These are phyloP conservation scores for Gracilariopsis chorda DNA, from an alignment of 23 red algal species.

Conservation along the genomic window DNA sequence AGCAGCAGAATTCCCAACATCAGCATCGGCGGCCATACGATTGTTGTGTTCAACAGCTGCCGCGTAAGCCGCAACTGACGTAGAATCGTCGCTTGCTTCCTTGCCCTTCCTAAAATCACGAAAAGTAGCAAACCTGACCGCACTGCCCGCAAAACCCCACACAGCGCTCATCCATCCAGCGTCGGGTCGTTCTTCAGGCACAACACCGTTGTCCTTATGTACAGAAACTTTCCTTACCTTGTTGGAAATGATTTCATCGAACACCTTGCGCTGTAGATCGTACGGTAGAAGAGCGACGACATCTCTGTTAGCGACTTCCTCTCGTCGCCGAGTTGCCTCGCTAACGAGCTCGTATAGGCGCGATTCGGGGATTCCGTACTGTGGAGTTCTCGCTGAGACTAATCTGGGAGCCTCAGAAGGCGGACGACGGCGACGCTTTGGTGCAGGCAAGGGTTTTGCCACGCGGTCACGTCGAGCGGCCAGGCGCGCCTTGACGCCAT, in stretches of 20 bases:
- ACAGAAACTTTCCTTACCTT: background rate
- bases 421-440: constrained; percentile 13
- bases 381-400: background rate
- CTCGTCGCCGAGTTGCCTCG: constrained; percentile 4
- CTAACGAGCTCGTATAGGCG: constrained; percentile 8
- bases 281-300: constrained; percentile 42
- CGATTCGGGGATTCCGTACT: constrained; percentile 8
- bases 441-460: background rate
- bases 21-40: background rate
- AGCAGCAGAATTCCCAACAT: constrained; percentile 20
- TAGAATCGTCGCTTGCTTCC: background rate
- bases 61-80: constrained; percentile 11
- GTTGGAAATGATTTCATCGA: constrained; percentile 19
- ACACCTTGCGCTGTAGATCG: constrained; percentile 27
- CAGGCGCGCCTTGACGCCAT: constrained; percentile 25
- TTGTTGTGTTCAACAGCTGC: constrained; percentile 2
- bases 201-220: background rate
- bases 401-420: background rate
- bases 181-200: background rate
- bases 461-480: constrained; percentile 7
- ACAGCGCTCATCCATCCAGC: background rate
- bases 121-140: background rate
- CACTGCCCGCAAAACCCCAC: background rate
- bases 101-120: background rate
- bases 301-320: constrained; percentile 5